Conservation (phyloP, 1,284 basidiomycete species). For the Mycena citricolor region DNA sequence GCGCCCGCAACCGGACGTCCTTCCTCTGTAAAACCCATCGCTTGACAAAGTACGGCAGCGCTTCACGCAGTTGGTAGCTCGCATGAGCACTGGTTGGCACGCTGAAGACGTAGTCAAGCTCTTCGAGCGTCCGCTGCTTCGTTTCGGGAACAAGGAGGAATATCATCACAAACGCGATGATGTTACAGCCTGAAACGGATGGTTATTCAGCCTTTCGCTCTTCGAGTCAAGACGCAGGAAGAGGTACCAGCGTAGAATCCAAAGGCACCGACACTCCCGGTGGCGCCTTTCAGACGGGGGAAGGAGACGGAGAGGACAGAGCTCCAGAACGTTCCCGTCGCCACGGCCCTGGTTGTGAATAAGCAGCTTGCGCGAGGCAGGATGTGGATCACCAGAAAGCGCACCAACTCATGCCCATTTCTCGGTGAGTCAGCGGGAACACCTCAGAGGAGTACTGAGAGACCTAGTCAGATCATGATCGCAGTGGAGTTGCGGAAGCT, state of each 20-base stretch:
- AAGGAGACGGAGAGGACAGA: conserved; percentile 59
- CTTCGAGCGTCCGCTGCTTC: conserved; percentile 64
- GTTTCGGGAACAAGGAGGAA: conserved; percentile 65
- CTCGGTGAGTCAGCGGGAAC: conserved; percentile 60
- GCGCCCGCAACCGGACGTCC: no score
- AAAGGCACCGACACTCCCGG: conserved; percentile 37
- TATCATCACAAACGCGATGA: conserved; percentile 50
- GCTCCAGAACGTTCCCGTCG: conserved; percentile 37
- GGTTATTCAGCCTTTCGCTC: no score
- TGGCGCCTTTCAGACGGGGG: conserved; percentile 44
- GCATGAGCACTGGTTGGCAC: conserved; percentile 57
- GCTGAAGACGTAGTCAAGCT: conserved; percentile 61
- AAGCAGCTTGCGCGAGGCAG: not conserved
- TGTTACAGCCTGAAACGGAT: no score
- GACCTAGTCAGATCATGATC: conserved; percentile 19
- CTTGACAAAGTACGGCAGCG: conserved; percentile 62
- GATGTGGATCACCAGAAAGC: not conserved
- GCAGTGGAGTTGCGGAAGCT: not conserved
- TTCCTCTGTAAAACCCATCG: conserved; percentile 55
- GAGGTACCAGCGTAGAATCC: conserved; percentile 50
- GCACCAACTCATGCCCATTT: conserved; percentile 42
- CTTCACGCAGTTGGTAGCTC: conserved; percentile 52
- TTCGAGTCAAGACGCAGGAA: no score
- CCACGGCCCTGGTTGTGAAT: conserved; percentile 13
- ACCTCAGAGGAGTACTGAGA: conserved; percentile 59